phyloP scores from a whole-genome alignment of 2,329 filamentous ascomycete genomes.

The Cercospora canescens region DNA sequence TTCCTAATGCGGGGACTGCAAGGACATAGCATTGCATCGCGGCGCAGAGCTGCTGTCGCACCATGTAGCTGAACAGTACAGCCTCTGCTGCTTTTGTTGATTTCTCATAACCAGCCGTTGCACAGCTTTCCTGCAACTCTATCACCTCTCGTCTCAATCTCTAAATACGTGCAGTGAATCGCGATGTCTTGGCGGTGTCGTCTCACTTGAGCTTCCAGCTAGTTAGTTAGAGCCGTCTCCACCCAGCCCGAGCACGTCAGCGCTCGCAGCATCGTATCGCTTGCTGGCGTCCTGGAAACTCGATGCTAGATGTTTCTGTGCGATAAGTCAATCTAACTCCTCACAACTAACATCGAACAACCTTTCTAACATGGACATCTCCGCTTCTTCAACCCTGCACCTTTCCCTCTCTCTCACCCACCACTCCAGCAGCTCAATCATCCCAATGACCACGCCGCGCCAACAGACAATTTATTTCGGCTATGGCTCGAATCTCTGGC shows the following conservation, averaged over 20 bases:
- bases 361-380: constrained; percentile 1
- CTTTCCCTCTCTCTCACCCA: constrained; percentile 1
- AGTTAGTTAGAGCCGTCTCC: neutral
- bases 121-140: neutral
- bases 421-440: neutral
- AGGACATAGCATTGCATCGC: constrained; percentile 6
- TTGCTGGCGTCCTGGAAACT: neutral
- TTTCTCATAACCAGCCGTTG: too few species aligned
- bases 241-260: constrained; percentile 4
- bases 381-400: neutral
- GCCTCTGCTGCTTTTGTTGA: constrained; percentile 4
- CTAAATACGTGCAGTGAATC: neutral
- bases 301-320: neutral
- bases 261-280: neutral
- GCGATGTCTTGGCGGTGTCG: neutral
- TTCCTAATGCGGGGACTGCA: neutral
- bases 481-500: constrained; percentile 70
- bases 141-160: neutral
- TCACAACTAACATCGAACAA: neutral
- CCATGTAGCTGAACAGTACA: neutral
- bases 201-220: neutral
- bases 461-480: constrained; percentile 54
- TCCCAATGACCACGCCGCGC: neutral
- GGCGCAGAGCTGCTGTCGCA: neutral
- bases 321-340: neutral